Evolutionary conservation across 2,329 filamentous ascomycete genomes (phyloP).

Genomic region (Neofusicoccum ribis): DNA sequence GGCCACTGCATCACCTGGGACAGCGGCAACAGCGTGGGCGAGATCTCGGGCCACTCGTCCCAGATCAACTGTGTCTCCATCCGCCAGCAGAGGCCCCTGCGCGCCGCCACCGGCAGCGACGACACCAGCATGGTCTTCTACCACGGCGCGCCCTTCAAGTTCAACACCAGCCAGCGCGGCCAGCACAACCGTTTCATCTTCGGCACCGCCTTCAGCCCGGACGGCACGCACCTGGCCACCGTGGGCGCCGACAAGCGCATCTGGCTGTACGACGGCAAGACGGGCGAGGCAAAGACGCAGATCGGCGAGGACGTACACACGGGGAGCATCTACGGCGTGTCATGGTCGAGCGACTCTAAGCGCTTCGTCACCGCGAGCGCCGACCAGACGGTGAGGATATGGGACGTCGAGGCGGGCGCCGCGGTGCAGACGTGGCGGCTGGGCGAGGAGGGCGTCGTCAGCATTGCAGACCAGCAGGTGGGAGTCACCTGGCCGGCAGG

Average conservation of each 20-base stretch:
- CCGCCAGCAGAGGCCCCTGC: slow-evolving; percentile 83
- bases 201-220: slow-evolving; percentile 84
- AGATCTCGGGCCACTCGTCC: slow-evolving; percentile 88
- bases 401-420: slow-evolving; percentile 82
- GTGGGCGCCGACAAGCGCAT: slow-evolving; percentile 92
- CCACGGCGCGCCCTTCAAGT: slow-evolving; percentile 94
- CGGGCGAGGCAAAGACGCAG: slow-evolving; percentile 75
- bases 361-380: slow-evolving; percentile 88
- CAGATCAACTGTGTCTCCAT: slow-evolving; percentile 90
- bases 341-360: slow-evolving; percentile 85
- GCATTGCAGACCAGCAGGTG: slow-evolving; percentile 83
- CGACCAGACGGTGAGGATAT: slow-evolving; percentile 91
- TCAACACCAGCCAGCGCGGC: slow-evolving; percentile 76
- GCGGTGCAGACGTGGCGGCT: slow-evolving; percentile 81
- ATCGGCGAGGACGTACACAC: slow-evolving; percentile 85
- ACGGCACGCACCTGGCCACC: slow-evolving; percentile 77
- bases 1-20: slow-evolving; percentile 91
- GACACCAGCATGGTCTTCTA: slow-evolving; percentile 89
- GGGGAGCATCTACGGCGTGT: slow-evolving; percentile 88
- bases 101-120: slow-evolving; percentile 88
- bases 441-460: slow-evolving; percentile 70
- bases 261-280: slow-evolving; percentile 95
- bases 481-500: slow-evolving; percentile 88
- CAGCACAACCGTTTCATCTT: slow-evolving; percentile 89
- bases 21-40: slow-evolving; percentile 92